Percentiles rank a stretch among this genome's conserved stretches.
phyloP scores from a whole-genome alignment of 192 early-diverging fungal species.

The Allomyces arbusculus region DNA sequence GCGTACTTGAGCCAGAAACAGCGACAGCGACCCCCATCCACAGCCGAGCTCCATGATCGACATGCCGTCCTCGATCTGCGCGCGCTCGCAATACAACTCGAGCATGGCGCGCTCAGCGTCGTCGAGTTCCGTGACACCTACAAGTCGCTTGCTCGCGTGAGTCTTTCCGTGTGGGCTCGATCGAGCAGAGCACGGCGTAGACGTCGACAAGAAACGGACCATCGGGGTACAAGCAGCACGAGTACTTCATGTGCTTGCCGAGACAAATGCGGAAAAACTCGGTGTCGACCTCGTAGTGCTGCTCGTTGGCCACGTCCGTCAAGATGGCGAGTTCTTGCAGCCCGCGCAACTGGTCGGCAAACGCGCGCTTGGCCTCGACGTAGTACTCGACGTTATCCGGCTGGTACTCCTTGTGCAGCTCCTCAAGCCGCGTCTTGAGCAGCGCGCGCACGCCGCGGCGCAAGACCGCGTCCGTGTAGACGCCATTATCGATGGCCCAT shows the following conservation, averaged over 20 bases:
- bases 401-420: not conserved
- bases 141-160: not conserved
- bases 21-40: constrained; percentile 37
- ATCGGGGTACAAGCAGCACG: constrained; percentile 27
- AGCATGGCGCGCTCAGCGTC: constrained; percentile 41
- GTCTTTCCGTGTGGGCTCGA: not conserved
- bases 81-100: constrained; percentile 26
- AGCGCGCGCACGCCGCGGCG: not conserved
- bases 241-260: constrained; percentile 37
- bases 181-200: constrained; percentile 1
- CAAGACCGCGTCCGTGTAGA: not conserved
- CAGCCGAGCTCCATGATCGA: constrained; percentile 38
- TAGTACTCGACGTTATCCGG: not conserved
- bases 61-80: constrained; percentile 30
- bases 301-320: constrained; percentile 47
- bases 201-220: constrained; percentile 6
- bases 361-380: not conserved
- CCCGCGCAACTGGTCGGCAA: not conserved
- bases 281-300: constrained; percentile 35
- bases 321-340: constrained; percentile 17
- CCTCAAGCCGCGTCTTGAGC: not conserved
- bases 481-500: not conserved
- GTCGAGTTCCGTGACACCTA: constrained; percentile 9
- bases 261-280: constrained; percentile 8
- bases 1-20: constrained; percentile 31